Conservation (phyloP, 805 yeast species). For the Isabelozyma pseudorhagii region DNA sequence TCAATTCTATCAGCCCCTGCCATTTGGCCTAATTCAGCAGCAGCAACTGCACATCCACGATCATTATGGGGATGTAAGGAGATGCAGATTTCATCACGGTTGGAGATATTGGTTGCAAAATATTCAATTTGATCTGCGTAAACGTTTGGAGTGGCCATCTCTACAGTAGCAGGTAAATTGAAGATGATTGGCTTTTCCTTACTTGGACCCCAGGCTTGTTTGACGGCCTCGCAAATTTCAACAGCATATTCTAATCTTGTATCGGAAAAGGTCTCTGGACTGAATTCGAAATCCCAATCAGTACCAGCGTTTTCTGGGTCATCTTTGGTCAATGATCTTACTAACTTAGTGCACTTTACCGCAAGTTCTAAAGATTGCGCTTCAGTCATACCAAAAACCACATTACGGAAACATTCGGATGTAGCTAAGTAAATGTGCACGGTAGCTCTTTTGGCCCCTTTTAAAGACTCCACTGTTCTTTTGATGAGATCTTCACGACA, state of each 20-base stretch:
- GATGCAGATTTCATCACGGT: constrained; percentile 68
- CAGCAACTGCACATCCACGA: constrained; percentile 88
- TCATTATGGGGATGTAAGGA: constrained; percentile 84
- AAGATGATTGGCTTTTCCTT: constrained; percentile 66
- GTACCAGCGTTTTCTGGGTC: constrained; percentile 52
- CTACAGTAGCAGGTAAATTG: constrained; percentile 84
- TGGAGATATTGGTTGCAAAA: constrained; percentile 55
- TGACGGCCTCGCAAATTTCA: constrained; percentile 71
- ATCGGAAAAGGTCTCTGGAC: constrained; percentile 79
- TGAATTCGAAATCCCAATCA: constrained; percentile 72
- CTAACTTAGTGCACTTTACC: constrained; percentile 58
- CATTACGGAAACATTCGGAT: constrained; percentile 68
- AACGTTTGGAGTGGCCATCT: constrained; percentile 75
- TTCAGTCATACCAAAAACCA: constrained; percentile 63
- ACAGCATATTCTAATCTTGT: constrained; percentile 63
- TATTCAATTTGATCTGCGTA: constrained; percentile 85
- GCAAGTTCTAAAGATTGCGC: constrained; percentile 61
- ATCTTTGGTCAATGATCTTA: constrained; percentile 67
- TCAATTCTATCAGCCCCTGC: constrained; percentile 90
- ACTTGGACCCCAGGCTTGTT: constrained; percentile 70
- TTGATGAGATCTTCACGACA: constrained; percentile 71
- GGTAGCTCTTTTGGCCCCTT: constrained; percentile 74
- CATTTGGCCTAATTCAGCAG: constrained; percentile 75
- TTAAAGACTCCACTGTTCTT: constrained; percentile 68
- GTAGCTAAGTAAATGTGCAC: constrained; percentile 77